Evolutionary conservation across 495 filamentous ascomycete genomes (phyloP), one percentile per base, ranked within the genome.

Genomic region (Penicillium alfredii): DNA sequence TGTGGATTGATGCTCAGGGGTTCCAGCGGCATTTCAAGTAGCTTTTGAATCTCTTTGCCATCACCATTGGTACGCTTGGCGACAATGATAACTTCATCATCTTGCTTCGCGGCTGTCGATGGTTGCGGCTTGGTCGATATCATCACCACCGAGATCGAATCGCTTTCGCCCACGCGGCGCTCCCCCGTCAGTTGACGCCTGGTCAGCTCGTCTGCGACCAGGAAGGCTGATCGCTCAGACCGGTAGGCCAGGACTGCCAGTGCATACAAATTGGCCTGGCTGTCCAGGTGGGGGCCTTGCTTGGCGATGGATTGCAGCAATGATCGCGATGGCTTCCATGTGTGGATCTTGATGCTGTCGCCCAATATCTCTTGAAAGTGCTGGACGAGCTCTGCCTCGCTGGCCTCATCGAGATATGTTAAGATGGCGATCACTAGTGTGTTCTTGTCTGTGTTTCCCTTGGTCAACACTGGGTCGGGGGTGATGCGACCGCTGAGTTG

Each of bases 221-320:
- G 5, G 9, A 32, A 9, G 6, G 12, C 6, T 3, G 30, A 6
- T 9, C 15, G 10, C 6, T 10, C 23, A 8, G 22, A 15, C 14
- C 16, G 34, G 7, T 26, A 26, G 10, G 24, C 14, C 8, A 36
- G 13, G 14, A 36, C 11, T 9, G 23, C 34, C 3, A 36, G 22
- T 2, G 34, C 34, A 20, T 36, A 36, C 10, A 36, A 16, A 25
- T 36, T 36, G 22, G 23, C 24, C 34, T 27, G 23, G 23, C 34
- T 36, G 20, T 36, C 34, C 4, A 10, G 23, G 10, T 28, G 34
- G 8, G 34, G 23, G 13, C 34, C 23, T 28, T 36, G 34, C 13
- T 17, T 16, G 3, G 34, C 34, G 11, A 36, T 14, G 17, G 34
- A 36, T 28, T 17, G 13, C 1, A 36, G 24, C 10, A 36, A n/a